phyloP scores from a whole-genome alignment of 208 protist species.

The Tritrichomonas foetus region DNA sequence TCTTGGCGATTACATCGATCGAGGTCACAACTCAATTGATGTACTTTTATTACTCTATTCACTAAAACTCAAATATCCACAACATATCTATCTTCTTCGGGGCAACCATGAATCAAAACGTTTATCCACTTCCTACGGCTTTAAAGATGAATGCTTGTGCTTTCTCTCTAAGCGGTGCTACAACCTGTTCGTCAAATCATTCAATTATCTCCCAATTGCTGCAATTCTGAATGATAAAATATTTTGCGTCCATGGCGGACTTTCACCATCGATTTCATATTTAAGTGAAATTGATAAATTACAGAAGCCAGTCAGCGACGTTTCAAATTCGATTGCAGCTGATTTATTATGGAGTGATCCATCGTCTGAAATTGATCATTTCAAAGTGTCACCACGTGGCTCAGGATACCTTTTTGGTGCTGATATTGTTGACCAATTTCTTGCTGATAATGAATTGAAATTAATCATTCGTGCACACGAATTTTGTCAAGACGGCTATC shows the following conservation, averaged over 20 bases:
- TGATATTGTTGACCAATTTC: constrained; percentile 63
- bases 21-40: constrained; percentile 46
- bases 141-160: constrained; percentile 46
- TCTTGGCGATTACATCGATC: constrained; percentile 54
- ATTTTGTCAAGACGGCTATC: not conserved
- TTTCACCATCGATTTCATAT: too few relatives aligned
- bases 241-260: constrained; percentile 79
- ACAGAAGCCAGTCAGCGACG: too few relatives aligned
- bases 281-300: too few relatives aligned
- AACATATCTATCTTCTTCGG: constrained; percentile 46
- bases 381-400: constrained; percentile 69
- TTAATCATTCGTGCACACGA: constrained; percentile 64
- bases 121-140: constrained; percentile 45
- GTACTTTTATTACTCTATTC: constrained; percentile 44
- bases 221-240: constrained; percentile 72
- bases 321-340: too few relatives aligned
- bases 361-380: constrained; percentile 70
- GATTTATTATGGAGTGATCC: not conserved
- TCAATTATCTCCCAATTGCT: constrained; percentile 77
- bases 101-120: constrained; percentile 54
- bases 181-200: too few relatives aligned
- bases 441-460: constrained; percentile 65
- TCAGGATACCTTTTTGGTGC: constrained; percentile 76
- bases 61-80: constrained; percentile 45
- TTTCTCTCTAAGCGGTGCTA: too few relatives aligned